phyloP scores from a whole-genome alignment of 495 filamentous ascomycete genomes.

The Trichoderma parareesei region DNA sequence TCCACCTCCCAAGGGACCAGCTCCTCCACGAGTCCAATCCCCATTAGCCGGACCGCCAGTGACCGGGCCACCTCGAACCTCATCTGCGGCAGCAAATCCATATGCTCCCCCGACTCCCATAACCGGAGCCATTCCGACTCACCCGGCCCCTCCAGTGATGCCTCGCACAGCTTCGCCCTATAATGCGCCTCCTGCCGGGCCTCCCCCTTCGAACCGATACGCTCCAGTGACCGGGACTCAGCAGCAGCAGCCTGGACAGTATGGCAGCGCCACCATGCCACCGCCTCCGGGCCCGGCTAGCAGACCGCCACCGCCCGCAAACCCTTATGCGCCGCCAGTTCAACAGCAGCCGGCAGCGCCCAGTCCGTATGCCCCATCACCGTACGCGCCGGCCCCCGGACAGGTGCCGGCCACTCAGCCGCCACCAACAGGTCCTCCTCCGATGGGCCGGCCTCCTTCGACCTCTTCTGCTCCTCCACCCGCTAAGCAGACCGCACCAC shows the following conservation, averaged over 20 bases:
- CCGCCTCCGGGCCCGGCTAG: constrained; percentile 21
- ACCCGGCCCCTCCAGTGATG: constrained; percentile 45
- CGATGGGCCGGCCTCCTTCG: constrained; percentile 29
- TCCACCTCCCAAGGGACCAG: constrained; percentile 50
- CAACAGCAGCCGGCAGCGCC: constrained; percentile 21
- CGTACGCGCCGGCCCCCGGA: constrained; percentile 21
- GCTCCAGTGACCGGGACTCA: constrained; percentile 66
- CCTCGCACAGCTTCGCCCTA: constrained; percentile 80
- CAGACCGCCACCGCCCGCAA: constrained; percentile 38
- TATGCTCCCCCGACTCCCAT: constrained; percentile 58
- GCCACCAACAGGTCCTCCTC: constrained; percentile 27
- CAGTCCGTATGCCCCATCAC: constrained; percentile 28
- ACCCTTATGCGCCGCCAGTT: constrained; percentile 52
- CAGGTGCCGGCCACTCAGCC: constrained; percentile 14
- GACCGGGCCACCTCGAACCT: constrained; percentile 43
- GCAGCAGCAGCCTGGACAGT: constrained; percentile 45
- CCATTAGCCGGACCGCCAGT: constrained; percentile 43
- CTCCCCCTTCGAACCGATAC: constrained; percentile 74
- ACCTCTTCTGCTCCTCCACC: constrained; percentile 38
- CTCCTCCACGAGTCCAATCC: constrained; percentile 44
- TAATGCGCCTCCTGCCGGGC: constrained; percentile 68
- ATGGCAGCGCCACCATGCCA: constrained; percentile 36
- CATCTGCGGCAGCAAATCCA: constrained; percentile 57
- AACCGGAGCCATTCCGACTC: constrained; percentile 29
- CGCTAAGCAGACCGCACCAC: constrained; percentile 20